Percentiles rank a stretch among this genome's conserved stretches.
Evolutionary conservation across 202 grass and related monocot species (phyloP).

Genomic region (Tripidium arundinaceum): DNA sequence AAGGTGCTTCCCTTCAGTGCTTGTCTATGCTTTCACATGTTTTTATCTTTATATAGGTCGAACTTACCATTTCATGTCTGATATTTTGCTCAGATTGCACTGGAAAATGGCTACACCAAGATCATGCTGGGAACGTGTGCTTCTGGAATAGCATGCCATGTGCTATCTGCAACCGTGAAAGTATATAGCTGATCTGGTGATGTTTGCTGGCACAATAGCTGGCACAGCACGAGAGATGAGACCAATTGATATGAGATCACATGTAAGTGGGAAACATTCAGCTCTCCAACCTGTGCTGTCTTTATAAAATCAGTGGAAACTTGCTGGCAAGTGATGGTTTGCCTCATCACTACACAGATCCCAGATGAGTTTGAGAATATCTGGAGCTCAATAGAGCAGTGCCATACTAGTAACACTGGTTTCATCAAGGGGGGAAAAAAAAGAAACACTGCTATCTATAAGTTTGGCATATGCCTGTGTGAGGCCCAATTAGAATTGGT

Average conservation of each 20-base stretch:
- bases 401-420: neutral
- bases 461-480: constrained; percentile 22
- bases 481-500: constrained; percentile 7
- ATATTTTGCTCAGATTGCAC: constrained; percentile 53
- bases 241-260: constrained; percentile 26
- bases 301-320: constrained; percentile 26
- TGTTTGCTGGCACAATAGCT: constrained; percentile 27
- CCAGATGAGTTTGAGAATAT: constrained; percentile 1
- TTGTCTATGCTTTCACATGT: constrained; percentile 25
- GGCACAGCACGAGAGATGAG: constrained; percentile 12
- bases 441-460: constrained; percentile 19
- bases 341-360: constrained; percentile 8
- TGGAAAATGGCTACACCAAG: constrained; percentile 74
- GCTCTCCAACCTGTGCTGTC: neutral
- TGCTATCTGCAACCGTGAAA: constrained; percentile 79
- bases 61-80: constrained; percentile 9
- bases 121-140: constrained; percentile 81
- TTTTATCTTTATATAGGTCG: neutral
- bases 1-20: constrained; percentile 47
- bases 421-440: neutral
- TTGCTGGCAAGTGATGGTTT: constrained; percentile 16
- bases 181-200: constrained; percentile 33
- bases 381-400: constrained; percentile 12
- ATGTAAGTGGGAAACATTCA: constrained; percentile 29
- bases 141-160: constrained; percentile 76